Base-by-base conservation (phyloP, 208 protist genomes). In the Trypanosoma lewisi region DNA sequence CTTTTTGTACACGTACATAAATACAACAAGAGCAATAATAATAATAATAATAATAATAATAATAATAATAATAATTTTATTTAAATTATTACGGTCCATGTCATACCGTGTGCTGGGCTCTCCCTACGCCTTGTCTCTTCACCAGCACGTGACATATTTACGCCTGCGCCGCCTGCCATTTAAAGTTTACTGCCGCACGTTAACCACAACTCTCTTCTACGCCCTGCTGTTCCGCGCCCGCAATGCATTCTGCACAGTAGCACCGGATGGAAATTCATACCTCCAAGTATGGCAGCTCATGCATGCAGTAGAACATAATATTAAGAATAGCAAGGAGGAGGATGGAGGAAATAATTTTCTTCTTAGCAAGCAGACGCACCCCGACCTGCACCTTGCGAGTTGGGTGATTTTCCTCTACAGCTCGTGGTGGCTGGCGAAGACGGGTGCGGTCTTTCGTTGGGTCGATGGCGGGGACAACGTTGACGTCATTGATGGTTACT, bases 81-180 rank as follows among this genome's bases (percentile, higher is more conserved):
- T n/a, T n/a, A n/a, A n/a, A n/a, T n/a, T n/a, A n/a, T n/a, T n/a
- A n/a, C n/a, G 31, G 1, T 53, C 23, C 1, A 63, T 70, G 34
- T 53, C 30, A 4, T 96, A 82, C 63, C 85, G 90, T 25, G 83
- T 93, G 42, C 85, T 96, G 33, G 90, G 87, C 21, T 85, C 83
- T 2, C 90, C 90, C 0, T 93, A 87, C 74, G 81, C 83, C 4
- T 47, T 91, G 21, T 19, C 48, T 12, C 54, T 91, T 25, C 90
- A 94, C 36, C 90, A 96, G 62, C 73, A 89, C 44, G 83, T 93
- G 56, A 76, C 82, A 23, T 94, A 93, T 61, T 71, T 96, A 7
- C 85, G 87, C 4, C 62, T 94, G n/a, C 90, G 92, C 63, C 77
- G 81, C 42, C 63, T 89, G 2, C 86, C 90, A 3, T 89, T 92